phyloP scores from a whole-genome alignment of 495 filamentous ascomycete species.

The Lasiosphaeria hispida region DNA sequence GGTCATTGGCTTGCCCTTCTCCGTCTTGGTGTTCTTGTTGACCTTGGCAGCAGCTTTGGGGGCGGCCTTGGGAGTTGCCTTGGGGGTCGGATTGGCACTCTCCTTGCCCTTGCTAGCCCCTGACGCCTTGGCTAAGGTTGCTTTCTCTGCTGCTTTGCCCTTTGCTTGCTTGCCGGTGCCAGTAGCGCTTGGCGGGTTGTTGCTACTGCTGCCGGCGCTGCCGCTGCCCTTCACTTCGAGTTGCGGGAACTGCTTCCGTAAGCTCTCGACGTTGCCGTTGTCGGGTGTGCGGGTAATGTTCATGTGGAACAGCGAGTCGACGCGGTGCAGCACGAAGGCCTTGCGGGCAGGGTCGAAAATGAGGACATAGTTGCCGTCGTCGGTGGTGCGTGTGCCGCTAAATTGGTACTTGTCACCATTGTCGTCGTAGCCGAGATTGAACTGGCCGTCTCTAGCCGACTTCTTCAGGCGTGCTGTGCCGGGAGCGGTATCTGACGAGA shows the following conservation, averaged over 20 bases:
- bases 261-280: slow-evolving; percentile 35
- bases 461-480: slow-evolving; percentile 46
- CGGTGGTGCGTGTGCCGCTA: slow-evolving; percentile 45
- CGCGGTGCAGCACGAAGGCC: slow-evolving; percentile 54
- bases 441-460: slow-evolving; percentile 40
- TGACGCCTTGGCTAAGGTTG: slow-evolving; percentile 23
- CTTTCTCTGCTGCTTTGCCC: background rate
- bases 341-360: slow-evolving; percentile 54
- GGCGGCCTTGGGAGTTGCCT: slow-evolving; percentile 3
- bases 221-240: slow-evolving; percentile 32
- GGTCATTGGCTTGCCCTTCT: slow-evolving; percentile 19
- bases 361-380: slow-evolving; percentile 52
- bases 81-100: background rate
- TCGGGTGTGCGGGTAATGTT: slow-evolving; percentile 48
- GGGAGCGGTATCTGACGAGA: slow-evolving; percentile 43
- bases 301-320: slow-evolving; percentile 61
- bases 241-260: slow-evolving; percentile 43
- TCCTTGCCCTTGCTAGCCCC: slow-evolving; percentile 25
- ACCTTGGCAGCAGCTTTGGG: slow-evolving; percentile 15
- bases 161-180: slow-evolving; percentile 6
- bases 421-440: slow-evolving; percentile 47
- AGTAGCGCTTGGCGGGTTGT: background rate
- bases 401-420: slow-evolving; percentile 50
- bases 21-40: slow-evolving; percentile 7
- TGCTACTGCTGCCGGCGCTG: slow-evolving; percentile 8